phyloP scores from a whole-genome alignment of 306 rosid species.

The Malus sieversii region DNA sequence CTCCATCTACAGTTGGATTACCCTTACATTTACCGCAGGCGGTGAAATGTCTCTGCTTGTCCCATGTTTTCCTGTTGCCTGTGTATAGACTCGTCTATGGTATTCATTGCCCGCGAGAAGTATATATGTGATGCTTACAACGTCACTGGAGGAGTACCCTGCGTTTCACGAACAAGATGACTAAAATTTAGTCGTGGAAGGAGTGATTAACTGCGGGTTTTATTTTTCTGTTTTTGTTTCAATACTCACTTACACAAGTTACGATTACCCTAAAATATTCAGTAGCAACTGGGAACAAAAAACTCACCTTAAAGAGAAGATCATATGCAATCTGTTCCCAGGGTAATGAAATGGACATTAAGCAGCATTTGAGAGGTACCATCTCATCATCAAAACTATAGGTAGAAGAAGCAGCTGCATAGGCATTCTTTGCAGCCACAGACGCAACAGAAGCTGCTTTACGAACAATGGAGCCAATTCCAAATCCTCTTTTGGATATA shows the following conservation, averaged over 20 bases:
- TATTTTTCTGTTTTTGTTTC: too few relatives aligned
- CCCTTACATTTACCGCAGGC: not conserved
- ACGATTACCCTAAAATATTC: not conserved
- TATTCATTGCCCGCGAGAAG: constrained; percentile 4
- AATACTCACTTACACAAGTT: not conserved
- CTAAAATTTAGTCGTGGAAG: constrained; percentile 6
- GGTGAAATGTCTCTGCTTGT: not conserved
- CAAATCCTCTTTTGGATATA: constrained; percentile 65
- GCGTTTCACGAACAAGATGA: constrained; percentile 10
- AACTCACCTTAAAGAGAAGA: constrained; percentile 88
- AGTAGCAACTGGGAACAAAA: not conserved
- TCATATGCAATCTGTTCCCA: constrained; percentile 93
- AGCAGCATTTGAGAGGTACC: constrained; percentile 90
- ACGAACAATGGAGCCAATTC: constrained; percentile 71
- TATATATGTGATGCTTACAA: constrained; percentile 36
- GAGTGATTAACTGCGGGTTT: not conserved
- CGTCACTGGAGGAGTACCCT: constrained; percentile 87
- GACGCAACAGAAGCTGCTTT: constrained; percentile 88
- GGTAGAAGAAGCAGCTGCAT: constrained; percentile 75
- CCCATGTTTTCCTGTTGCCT: constrained; percentile 1
- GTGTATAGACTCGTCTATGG: not conserved
- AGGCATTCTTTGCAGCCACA: constrained; percentile 81
- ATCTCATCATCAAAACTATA: constrained; percentile 57
- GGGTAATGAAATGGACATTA: constrained; percentile 92
- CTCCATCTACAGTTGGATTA: constrained; percentile 13